Base-by-base conservation (phyloP, 2,329 filamentous ascomycete species). In the Harringtonia aguacate region DNA sequence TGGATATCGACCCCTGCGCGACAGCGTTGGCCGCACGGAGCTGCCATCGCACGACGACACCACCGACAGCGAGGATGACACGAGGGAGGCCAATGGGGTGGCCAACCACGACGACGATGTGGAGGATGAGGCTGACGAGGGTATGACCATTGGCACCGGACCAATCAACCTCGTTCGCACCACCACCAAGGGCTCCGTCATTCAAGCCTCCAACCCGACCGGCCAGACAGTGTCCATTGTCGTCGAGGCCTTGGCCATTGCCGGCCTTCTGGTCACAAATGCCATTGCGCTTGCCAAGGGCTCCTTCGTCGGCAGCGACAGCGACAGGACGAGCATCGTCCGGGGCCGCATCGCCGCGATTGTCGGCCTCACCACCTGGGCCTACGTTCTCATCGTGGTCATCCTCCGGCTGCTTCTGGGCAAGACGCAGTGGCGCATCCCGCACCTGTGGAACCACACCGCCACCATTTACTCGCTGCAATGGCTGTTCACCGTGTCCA, bases 361-460 rank as follows among this genome's bases (percentile, higher is more conserved):
- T 40, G 75, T 79, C 4, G 81, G 81, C 40, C 67, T 95, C 29
- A 63, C 78, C 12, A 78, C 78, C 27, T 97, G 92, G 90, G 62
- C 77, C 42, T 98, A 97, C 59, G 77, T 89, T 33, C 69, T 90
- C 24, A 63, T 80, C 15, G 73, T 98, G 46, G 81, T 81, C 14
- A 75, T 79, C 18, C 65, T 88, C 36, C 81, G 92, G 29, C 67
- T 95, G 55, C 80, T 64, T 64, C 77, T 71, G 63, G 81, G 61
- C 61, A 78, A 67, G 64, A 77, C 65, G 55, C 77, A 69, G 71
- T 86, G 66, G 74, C 75, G 61, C 61, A 60, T 92, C 14, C 81
- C 84, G 9, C 72, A 75, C 46, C 67, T 97, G 9, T 98, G 92
- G 92, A 89, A 90, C 58, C 92, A 98, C 62, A 97, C 92, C 0